Evolutionary conservation across 2,329 filamentous ascomycete genomes (phyloP).

Genomic region (Beauveria asiatica): DNA sequence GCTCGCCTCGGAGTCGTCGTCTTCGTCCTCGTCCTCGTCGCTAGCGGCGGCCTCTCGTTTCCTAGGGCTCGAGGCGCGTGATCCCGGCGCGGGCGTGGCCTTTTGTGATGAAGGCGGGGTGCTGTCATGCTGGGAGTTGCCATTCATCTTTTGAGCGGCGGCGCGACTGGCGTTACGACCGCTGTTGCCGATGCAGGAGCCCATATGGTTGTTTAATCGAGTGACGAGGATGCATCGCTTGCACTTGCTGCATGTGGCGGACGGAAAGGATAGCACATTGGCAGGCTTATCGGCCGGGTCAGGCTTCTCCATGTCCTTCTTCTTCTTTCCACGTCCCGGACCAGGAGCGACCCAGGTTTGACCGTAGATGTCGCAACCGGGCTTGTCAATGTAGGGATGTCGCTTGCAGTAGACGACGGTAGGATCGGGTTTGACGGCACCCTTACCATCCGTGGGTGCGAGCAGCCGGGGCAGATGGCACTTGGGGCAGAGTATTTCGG

Average conservation of each 20-base stretch:
- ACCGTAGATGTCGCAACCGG: slow-evolving; percentile 72
- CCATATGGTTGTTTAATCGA: slow-evolving; percentile 60
- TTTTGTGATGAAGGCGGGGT: slow-evolving; percentile 57
- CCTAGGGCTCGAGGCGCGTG: slow-evolving; percentile 44
- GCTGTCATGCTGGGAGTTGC: slow-evolving; percentile 43
- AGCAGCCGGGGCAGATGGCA: slow-evolving; percentile 68
- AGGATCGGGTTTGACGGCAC: slow-evolving; percentile 56
- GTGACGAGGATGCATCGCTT: slow-evolving; percentile 58
- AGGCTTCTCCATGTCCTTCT: slow-evolving; percentile 64
- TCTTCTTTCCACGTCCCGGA: slow-evolving; percentile 66
- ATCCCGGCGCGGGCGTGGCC: slow-evolving; percentile 48
- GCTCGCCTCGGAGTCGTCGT: slow-evolving; percentile 41
- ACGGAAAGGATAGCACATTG: slow-evolving; percentile 56
- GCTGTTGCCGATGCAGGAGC: slow-evolving; percentile 58
- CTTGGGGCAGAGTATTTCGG: slow-evolving; percentile 63
- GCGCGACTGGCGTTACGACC: slow-evolving; percentile 54
- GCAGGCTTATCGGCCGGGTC: slow-evolving; percentile 46
- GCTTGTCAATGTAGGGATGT: slow-evolving; percentile 67
- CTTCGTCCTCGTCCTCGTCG: slow-evolving; percentile 42
- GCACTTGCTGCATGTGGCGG: slow-evolving; percentile 59
- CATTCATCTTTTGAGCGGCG: slow-evolving; percentile 55
- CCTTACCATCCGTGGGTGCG: slow-evolving; percentile 63
- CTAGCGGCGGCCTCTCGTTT: slow-evolving; percentile 43
- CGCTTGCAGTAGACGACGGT: slow-evolving; percentile 69
- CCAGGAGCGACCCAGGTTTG: slow-evolving; percentile 70